phyloP scores from a whole-genome alignment of 805 yeast species.

The Barnettozyma pratensis region DNA sequence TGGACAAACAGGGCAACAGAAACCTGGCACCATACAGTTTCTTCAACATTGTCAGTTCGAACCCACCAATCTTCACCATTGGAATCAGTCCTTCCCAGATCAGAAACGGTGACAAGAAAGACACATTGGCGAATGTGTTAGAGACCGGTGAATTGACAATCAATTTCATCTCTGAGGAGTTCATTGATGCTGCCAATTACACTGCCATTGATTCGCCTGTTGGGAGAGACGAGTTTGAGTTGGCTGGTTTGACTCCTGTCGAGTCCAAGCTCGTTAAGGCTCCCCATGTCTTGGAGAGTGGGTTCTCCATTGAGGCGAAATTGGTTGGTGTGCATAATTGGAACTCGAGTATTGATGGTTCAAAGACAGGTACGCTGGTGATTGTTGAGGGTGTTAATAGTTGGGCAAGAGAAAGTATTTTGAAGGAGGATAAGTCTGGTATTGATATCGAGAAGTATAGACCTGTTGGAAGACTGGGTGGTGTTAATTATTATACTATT shows the following conservation, averaged over 20 bases:
- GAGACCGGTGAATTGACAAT: conserved; percentile 48
- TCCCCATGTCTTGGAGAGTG: conserved; percentile 53
- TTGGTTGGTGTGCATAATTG: conserved; percentile 38
- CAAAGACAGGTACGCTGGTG: conserved; percentile 31
- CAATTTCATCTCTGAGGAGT: conserved; percentile 48
- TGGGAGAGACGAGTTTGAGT: conserved; percentile 47
- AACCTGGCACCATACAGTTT: conserved; percentile 57
- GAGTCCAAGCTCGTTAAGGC: conserved; percentile 42
- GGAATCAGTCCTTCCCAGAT: conserved; percentile 37
- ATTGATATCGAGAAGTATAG: conserved; percentile 42
- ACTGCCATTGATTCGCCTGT: conserved; percentile 40
- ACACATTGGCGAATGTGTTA: conserved; percentile 42
- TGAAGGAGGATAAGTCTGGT: conserved; percentile 32
- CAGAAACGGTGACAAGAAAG: conserved; percentile 33
- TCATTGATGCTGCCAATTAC: conserved; percentile 55
- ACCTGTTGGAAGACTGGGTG: conserved; percentile 51
- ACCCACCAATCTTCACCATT: conserved; percentile 52
- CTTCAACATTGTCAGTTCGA: conserved; percentile 39
- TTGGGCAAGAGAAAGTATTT: conserved; percentile 50
- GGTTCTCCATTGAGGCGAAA: conserved; percentile 51
- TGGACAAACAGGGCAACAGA: conserved; percentile 34
- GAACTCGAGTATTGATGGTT: conserved; percentile 32
- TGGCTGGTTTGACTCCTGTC: conserved; percentile 45
- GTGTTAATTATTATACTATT: conserved; percentile 40
- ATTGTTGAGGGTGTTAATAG: conserved; percentile 51